phyloP scores from a whole-genome alignment of 495 filamentous ascomycete species.

The Aspergillus cristatus region DNA sequence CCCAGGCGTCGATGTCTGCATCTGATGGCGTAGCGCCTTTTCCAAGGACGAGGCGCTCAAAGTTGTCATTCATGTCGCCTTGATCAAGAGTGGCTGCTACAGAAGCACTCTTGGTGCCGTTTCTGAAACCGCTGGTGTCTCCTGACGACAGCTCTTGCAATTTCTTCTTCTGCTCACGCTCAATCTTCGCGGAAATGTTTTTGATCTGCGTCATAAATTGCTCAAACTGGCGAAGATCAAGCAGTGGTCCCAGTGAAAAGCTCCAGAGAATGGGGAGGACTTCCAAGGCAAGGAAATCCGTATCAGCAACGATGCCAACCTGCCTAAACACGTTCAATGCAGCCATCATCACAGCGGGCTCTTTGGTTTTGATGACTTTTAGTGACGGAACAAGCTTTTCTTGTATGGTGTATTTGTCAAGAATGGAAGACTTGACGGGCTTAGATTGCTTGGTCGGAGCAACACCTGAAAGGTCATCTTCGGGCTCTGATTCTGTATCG shows the following conservation, averaged over 20 bases:
- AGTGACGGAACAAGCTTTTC: conserved; percentile 90
- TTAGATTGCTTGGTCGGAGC: conserved; percentile 41
- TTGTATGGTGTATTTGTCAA: conserved; percentile 96
- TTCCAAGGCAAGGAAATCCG: conserved; percentile 90
- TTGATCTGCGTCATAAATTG: conserved; percentile 82
- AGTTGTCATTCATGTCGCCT: conserved; percentile 48
- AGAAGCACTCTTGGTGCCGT: conserved; percentile 20
- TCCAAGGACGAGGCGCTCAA: conserved; percentile 81
- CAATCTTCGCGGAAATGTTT: conserved; percentile 65
- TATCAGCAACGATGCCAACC: conserved; percentile 71
- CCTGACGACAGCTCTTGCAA: conserved; percentile 67
- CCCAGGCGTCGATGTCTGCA: conserved; percentile 27
- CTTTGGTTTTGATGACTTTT: conserved; percentile 91
- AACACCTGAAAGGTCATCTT: conserved; percentile 65
- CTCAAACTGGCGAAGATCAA: conserved; percentile 81
- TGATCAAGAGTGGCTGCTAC: conserved; percentile 12
- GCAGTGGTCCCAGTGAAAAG: conserved; percentile 82
- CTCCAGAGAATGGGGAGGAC: conserved; percentile 82
- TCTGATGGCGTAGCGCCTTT: conserved; percentile 18
- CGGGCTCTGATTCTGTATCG: conserved; percentile 27
- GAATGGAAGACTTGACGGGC: conserved; percentile 56
- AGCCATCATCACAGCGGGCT: conserved; percentile 95
- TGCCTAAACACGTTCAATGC: conserved; percentile 74
- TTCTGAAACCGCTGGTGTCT: conserved; percentile 30
- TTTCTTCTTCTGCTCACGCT: conserved; percentile 80